These are phyloP conservation scores for Phytopythium kandeliae DNA, from an alignment of 352 stramenopile species.

Conservation along the genomic window DNA sequence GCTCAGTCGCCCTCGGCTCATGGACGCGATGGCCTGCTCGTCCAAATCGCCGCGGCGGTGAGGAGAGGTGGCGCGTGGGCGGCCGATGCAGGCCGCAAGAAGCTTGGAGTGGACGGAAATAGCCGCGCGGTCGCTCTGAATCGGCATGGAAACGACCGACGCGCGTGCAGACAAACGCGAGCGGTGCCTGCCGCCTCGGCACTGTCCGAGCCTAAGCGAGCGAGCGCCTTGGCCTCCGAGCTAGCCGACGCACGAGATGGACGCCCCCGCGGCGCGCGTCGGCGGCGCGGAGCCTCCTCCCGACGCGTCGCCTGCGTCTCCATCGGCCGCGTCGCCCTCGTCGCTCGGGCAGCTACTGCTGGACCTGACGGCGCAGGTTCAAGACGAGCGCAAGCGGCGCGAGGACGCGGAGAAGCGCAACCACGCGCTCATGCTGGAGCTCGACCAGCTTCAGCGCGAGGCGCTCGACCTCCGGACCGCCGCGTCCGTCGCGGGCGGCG, in stretches of 20 bases:
- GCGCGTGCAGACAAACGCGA: no score
- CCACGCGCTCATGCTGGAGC: constrained; percentile 55
- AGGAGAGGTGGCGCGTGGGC: neutral
- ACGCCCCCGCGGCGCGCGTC: neutral
- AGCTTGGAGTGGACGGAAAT: neutral
- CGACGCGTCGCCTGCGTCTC: neutral
- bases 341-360: constrained; percentile 50
- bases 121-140: neutral
- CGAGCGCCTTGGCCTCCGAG: no score
- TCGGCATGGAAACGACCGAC: neutral
- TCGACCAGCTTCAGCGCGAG: constrained; percentile 62
- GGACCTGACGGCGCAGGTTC: constrained; percentile 57
- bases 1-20: constrained; percentile 20
- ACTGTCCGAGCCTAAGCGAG: no score
- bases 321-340: neutral
- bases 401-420: constrained; percentile 59
- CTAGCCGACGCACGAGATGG: neutral
- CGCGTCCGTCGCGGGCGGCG: constrained; percentile 1
- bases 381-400: constrained; percentile 43
- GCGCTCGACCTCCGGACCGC: constrained; percentile 47
- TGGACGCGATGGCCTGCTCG: neutral
- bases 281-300: neutral
- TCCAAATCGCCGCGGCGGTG: neutral
- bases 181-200: neutral
- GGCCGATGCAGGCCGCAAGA: constrained; percentile 11